Base-by-base conservation (phyloP, 345 rosid species). In the Populus tremula region DNA sequence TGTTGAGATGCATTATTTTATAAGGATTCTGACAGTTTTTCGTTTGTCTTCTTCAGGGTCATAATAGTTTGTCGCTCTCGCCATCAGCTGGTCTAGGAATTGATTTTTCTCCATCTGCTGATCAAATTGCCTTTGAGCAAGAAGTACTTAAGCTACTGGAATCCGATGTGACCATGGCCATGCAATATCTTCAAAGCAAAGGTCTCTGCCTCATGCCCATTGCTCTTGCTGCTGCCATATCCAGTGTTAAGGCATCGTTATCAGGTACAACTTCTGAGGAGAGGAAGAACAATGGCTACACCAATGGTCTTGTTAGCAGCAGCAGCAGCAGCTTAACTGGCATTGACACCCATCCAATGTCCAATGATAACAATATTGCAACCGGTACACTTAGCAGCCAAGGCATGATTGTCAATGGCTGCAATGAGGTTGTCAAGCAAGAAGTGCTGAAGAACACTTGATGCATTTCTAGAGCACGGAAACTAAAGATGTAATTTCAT, bases 191-290 rank as follows among this genome's bases (percentile, higher is more conserved):
- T 47, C 76, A 80, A 31, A 50, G 79, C 64, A 80, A 76, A 75
- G 83, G 79, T 27, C 68, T 80, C 59, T 80, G 83, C 72, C 79
- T 80, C 76, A 76, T 80, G 83, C 76, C 79, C 11, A 76, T 76
- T 17, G 83, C 89, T 59, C 85, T 87, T 2, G 87, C 91, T 23
- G 25, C 82, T 3, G 83, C 88, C 72, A 87, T 87, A 65, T 77
- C 88, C 54, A 67, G 67, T 17, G 82, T 78, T 27, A 87, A 82
- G 75, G 76, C 84, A 59, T 80, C 84, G 27, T 50, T 84, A 8
- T 23, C 81, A 1, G 47, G 75, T 62, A 5, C 5, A n/a, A 68
- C 61, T 65, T 65, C 77, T 5, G 76, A 78, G 5, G 86, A 82
- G 29, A 73, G 75, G 76, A 73, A 83, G 66, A 78, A 72, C 67